A percentile compares a stretch with the other conserved stretches of the same genome.
Evolutionary conservation across 2,329 filamentous ascomycete genomes (phyloP).

Genomic region (Neophaeococcomyces mojaviensis): DNA sequence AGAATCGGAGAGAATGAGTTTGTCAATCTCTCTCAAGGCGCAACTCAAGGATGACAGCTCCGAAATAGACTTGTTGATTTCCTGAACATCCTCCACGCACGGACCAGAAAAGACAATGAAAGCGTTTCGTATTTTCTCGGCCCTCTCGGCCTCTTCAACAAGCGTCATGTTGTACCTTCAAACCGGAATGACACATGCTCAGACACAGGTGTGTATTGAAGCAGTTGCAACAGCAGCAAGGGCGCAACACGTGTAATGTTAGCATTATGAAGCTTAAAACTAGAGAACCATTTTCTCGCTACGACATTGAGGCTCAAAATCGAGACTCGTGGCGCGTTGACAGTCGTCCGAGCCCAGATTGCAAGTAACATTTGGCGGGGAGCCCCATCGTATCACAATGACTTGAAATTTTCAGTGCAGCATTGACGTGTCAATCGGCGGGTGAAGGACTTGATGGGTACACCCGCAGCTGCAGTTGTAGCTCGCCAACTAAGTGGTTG

Average conservation of each 20-base stretch:
- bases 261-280: background rate
- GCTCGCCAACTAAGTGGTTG: constrained; percentile 8
- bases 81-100: constrained; percentile 46
- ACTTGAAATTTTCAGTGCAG: constrained; percentile 17
- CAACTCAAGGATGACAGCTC: constrained; percentile 49
- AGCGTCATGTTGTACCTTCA: constrained; percentile 30
- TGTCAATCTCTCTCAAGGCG: constrained; percentile 42
- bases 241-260: background rate
- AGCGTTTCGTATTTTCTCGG: constrained; percentile 39
- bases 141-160: constrained; percentile 38
- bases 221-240: constrained; percentile 1
- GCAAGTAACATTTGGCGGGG: background rate
- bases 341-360: background rate
- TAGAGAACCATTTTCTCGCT: background rate
- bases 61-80: constrained; percentile 48
- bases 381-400: constrained; percentile 15
- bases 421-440: constrained; percentile 20
- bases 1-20: constrained; percentile 30
- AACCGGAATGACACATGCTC: background rate
- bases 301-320: constrained; percentile 47
- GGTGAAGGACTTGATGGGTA: constrained; percentile 4
- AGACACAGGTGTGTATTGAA: background rate
- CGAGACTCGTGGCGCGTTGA: constrained; percentile 52
- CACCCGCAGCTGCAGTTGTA: constrained; percentile 10
- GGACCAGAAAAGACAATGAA: constrained; percentile 41